These are phyloP conservation scores for Coemansia sp. DNA, from an alignment of 192 early-diverging fungal species.

Conservation along the genomic window DNA sequence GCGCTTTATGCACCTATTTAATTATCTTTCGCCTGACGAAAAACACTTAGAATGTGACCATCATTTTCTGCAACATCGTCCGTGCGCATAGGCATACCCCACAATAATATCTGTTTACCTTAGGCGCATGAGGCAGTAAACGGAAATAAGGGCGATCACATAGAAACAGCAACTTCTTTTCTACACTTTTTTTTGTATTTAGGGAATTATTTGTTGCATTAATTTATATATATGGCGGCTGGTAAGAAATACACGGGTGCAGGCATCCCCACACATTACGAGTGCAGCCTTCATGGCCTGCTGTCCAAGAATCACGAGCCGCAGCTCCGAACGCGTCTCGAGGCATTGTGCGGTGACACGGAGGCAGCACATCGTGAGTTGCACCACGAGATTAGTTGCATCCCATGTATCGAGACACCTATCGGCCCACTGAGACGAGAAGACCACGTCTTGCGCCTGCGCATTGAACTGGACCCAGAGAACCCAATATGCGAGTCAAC, in stretches of 20 bases:
- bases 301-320: slow-evolving; percentile 54
- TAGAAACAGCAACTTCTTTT: not conserved
- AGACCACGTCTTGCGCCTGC: slow-evolving; percentile 70
- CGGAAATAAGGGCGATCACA: not conserved
- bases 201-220: not conserved
- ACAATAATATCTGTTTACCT: not conserved
- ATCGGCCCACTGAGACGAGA: slow-evolving; percentile 73
- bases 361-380: slow-evolving; percentile 60
- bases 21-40: not conserved
- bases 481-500: slow-evolving; percentile 52
- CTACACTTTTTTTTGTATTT: too few species aligned
- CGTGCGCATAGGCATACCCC: slow-evolving; percentile 1
- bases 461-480: slow-evolving; percentile 56
- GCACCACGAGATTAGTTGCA: slow-evolving; percentile 73
- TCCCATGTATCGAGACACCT: slow-evolving; percentile 71
- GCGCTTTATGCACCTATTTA: not conserved
- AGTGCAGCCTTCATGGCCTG: slow-evolving; percentile 65
- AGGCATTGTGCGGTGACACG: slow-evolving; percentile 69
- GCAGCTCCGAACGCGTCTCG: slow-evolving; percentile 66
- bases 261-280: slow-evolving; percentile 50
- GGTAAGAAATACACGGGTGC: slow-evolving; percentile 44
- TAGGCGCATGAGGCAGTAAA: not conserved
- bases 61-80: not conserved
- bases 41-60: not conserved
- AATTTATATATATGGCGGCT: slow-evolving; percentile 33